Evolutionary conservation across 148 eudicot genomes (phyloP).

Genomic region (Cornus kousa): DNA sequence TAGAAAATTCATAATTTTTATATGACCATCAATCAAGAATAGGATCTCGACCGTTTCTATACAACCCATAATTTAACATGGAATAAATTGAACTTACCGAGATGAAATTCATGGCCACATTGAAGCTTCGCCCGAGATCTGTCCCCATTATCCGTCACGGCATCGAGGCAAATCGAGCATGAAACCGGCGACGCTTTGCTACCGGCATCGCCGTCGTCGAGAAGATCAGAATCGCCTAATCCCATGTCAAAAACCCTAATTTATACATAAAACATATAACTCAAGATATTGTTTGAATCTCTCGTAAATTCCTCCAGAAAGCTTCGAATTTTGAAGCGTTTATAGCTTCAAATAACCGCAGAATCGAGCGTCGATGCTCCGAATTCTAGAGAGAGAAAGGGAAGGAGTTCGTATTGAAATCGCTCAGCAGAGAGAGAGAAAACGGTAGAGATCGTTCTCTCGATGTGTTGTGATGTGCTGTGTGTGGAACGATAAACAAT

Average conservation of each 20-base stretch:
- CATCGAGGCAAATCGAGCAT: conserved; percentile 54
- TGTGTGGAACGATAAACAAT: too few relatives aligned
- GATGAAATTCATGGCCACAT: conserved; percentile 58
- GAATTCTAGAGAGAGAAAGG: not conserved
- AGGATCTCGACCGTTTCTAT: not conserved
- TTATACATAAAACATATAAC: not conserved
- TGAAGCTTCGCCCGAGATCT: conserved; percentile 55
- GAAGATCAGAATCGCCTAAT: conserved; percentile 46
- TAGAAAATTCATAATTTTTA: too few relatives aligned
- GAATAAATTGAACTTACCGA: conserved; percentile 27
- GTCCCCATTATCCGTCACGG: conserved; percentile 35
- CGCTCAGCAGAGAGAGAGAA: not conserved
- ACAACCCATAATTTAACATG: not conserved
- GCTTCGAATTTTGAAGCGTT: not conserved
- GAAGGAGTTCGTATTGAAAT: not conserved
- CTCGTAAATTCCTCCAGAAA: not conserved
- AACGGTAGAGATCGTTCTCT: not conserved
- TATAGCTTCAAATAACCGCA: not conserved
- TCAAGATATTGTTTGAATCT: too few relatives aligned
- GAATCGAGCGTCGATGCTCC: not conserved
- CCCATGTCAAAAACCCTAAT: conserved; percentile 53
- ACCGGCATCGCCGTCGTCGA: conserved; percentile 26
- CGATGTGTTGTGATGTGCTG: not conserved
- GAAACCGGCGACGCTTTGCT: conserved; percentile 26
- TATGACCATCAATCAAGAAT: not conserved